Base-by-base conservation (phyloP, 768 basidiomycete genomes). In the Arthromyces matolae region DNA sequence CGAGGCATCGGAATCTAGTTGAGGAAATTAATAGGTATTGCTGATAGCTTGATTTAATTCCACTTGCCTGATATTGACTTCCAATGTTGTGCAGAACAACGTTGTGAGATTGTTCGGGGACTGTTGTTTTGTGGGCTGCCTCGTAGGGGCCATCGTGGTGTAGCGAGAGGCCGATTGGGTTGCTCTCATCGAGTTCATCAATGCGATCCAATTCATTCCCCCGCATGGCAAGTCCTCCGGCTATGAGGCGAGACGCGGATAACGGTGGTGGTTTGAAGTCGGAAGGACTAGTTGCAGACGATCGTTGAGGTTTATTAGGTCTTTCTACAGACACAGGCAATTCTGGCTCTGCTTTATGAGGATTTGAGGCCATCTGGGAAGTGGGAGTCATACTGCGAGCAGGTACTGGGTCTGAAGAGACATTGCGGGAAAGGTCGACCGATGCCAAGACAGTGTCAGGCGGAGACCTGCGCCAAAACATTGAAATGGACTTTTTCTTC, bases 131-230 rank as follows among this genome's bases (percentile, higher is more conserved):
- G 31, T 61, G 60, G 32, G 78, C 72, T 2, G 76, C 84, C 59
- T 90, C 85, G 57, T 89, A 91, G n/a, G 86, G 86, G 0, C 86
- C 83, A 25, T 70, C 71, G 55, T 89, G 86, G 60, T 89, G 88
- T 52, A 84, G 66, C 14, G 71, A 64, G 7, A 73, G 50, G 3
- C 87, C 87, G 49, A 81, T 71, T 2, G 87, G 86, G 62, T 81
- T 84, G 5, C 80, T 78, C 60, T 87, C 85, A 61, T 90, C 89
- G 27, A 90, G 65, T 63, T 88, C 84, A 60, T 91, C 88, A 51
- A 91, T 84, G 24, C 75, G 73, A 66, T 89, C 88, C 42, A 89
- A 71, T 46, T 71, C 71, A 40, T 54, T 62, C 9, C 43, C 46
- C 12, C 42, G 46, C 24, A 51, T 50, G 18, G 50, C 53, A 22